Base-by-base conservation (phyloP, 768 basidiomycete genomes). In the Phallus indusiatus region DNA sequence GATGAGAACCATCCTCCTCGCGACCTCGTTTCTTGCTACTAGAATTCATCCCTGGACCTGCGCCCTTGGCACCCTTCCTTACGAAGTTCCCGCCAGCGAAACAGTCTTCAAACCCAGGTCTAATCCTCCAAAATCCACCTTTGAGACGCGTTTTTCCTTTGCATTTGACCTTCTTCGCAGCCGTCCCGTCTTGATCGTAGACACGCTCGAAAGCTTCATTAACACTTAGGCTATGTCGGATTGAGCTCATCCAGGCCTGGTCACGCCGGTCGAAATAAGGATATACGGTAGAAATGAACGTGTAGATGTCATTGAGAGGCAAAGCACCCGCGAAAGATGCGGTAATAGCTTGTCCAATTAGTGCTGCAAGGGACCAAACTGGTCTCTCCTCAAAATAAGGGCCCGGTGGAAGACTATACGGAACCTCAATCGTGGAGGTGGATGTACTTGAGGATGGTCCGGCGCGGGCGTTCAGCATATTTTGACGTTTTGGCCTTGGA, bases 191-290 rank as follows among this genome's bases (percentile, higher is more conserved):
- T 21, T 51, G 47, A 22, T 59, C 57, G 14, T 35, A 36, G 36
- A 59, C 50, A 61, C 95, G 96, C 62, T 91, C 83, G 71, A 96
- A 97, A 65, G 87, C 88, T 37, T 87, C 82, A 48, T 94, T 95
- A 2, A 94, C 91, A 63, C 90, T 93, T 22, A 98, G 79, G 52
- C 94, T 94, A 71, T 98, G 94, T n/a, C 95, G 82, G 61, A 98
- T 92, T 57, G 92, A 94, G 71, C 96, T 96, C 84, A 94, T 94
- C 95, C 95, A 98, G 6, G 93, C 95, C 3, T 87, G 82, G 66
- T 97, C 94, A 20, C 88, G 87, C 60, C 89, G 86, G 71, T 92
- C 91, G 74, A 91, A 99, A 68, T 86, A 85, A 7, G 96, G 94
- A 72, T 93, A 94, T 9, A 90, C 90, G 47, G 88, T 89, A 50